Base-by-base conservation (phyloP, 768 basidiomycete species). In the Lenzites betulinus region DNA sequence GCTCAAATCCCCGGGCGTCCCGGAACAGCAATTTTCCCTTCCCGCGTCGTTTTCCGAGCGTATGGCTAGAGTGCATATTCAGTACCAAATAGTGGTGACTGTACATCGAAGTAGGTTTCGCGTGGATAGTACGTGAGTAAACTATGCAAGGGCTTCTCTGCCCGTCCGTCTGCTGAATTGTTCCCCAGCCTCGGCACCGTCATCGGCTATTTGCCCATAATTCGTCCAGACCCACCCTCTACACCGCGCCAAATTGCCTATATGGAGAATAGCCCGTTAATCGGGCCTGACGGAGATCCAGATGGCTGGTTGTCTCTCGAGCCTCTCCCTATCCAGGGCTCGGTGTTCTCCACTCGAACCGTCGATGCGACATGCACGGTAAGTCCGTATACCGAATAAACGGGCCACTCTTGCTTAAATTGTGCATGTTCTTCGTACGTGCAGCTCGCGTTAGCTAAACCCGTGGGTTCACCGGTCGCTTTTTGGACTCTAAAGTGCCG, bases 241-340 rank as follows among this genome's bases (percentile, higher is more conserved):
- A 38, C 65, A n/a, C 23, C 64, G 20, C 64, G 70, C 16, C 67
- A 69, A 38, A 50, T 68, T 23, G 65, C 69, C 22, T 70, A 70
- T 59, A 51, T 65, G 11, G 67, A 67, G 46, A 59, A 63, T 33
- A 56, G 33, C 30, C 67, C 69, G 16, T 51, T 71, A 11, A 39
- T 64, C 46, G 70, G 69, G 4, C 69, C 67, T 18, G 69, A 70
- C 11, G 65, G 53, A 35, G 70, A 71, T 49, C 69, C 67, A 33
- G 67, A 69, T 41, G 70, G 70, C 15, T 71, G 70, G 70, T 54
- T 58, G 23, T 54, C 62, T 26, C 58, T 69, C 25, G 41, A 56
- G 20, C 51, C 67, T 35, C 51, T 60, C 26, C 57, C 23, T 8
- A 51, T 71, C 16, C 59, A 51, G 30, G 67, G 70, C 7, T 67